These are phyloP conservation scores for Gracilaria caudata DNA, from an alignment of 23 red algal species.

Conservation along the genomic window DNA sequence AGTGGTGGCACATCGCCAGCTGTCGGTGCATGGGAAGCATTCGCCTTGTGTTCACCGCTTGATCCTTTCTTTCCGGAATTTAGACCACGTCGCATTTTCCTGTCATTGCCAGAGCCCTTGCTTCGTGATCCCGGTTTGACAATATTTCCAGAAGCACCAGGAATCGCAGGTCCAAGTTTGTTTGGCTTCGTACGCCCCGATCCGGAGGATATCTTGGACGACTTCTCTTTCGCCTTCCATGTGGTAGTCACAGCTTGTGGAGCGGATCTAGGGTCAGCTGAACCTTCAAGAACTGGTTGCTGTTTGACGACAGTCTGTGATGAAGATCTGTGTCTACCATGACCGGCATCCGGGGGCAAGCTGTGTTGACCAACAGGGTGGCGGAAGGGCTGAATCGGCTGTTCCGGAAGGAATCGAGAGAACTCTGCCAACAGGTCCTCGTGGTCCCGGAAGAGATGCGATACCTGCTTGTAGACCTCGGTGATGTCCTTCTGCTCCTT, in stretches of 20 bases:
- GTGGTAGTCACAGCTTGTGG: neutral
- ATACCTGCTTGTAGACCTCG: slow-evolving; percentile 83
- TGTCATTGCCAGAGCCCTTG: neutral
- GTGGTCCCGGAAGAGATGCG: slow-evolving; percentile 74
- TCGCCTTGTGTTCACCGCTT: neutral
- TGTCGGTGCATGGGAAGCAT: neutral
- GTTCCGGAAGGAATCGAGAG: slow-evolving; percentile 84
- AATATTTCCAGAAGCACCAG: slow-evolving; percentile 8
- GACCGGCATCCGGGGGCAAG: neutral
- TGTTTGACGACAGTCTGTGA: slow-evolving; percentile 23
- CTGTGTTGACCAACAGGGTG: neutral
- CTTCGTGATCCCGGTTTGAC: neutral
- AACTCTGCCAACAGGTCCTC: slow-evolving; percentile 91
- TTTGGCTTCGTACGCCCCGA: slow-evolving; percentile 1
- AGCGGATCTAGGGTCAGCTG: neutral
- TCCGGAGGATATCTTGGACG: neutral
- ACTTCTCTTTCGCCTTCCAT: slow-evolving; percentile 48
- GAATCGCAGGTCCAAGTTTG: neutral
- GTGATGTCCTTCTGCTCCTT: slow-evolving; percentile 80
- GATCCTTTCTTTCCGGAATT: neutral
- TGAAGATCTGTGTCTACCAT: neutral
- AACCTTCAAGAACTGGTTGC: slow-evolving; percentile 42
- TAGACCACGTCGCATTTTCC: slow-evolving; percentile 3
- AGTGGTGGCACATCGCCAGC: neutral
- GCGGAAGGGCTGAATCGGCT: neutral